phyloP scores from a whole-genome alignment of 148 eudicot species.

The Dianthus caryophyllus region DNA sequence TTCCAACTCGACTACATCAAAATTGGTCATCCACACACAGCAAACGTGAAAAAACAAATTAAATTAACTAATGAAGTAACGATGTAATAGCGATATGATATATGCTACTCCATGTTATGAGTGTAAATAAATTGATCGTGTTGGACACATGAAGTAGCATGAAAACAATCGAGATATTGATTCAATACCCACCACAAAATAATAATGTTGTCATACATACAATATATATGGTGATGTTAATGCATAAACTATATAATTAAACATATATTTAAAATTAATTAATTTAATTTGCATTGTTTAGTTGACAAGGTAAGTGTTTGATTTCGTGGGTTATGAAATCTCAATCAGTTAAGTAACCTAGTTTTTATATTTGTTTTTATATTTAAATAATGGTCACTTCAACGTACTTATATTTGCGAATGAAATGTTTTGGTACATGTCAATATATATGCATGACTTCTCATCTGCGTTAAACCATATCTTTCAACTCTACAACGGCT shows the following conservation, averaged over 20 bases:
- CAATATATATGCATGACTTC: slow-evolving; percentile 37
- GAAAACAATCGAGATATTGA: slow-evolving; percentile 32
- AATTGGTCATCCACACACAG: too few relatives aligned
- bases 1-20: too few relatives aligned
- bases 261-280: background rate
- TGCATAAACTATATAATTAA: slow-evolving; percentile 31
- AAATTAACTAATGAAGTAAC: too few relatives aligned
- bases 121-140: too few relatives aligned
- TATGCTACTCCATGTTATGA: too few relatives aligned
- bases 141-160: slow-evolving; percentile 4
- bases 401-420: slow-evolving; percentile 8
- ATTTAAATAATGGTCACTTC: slow-evolving; percentile 12
- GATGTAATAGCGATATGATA: too few relatives aligned
- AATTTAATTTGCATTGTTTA: slow-evolving; percentile 11
- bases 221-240: slow-evolving; percentile 40
- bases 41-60: too few relatives aligned
- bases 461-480: slow-evolving; percentile 40
- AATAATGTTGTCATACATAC: too few relatives aligned
- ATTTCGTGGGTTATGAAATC: slow-evolving; percentile 69
- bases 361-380: slow-evolving; percentile 24
- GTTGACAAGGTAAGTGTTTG: slow-evolving; percentile 34
- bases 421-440: slow-evolving; percentile 20
- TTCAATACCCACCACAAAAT: slow-evolving; percentile 51
- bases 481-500: background rate
- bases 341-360: slow-evolving; percentile 63